Conservation (phyloP, 768 basidiomycete genomes). For the Russula sp. region DNA sequence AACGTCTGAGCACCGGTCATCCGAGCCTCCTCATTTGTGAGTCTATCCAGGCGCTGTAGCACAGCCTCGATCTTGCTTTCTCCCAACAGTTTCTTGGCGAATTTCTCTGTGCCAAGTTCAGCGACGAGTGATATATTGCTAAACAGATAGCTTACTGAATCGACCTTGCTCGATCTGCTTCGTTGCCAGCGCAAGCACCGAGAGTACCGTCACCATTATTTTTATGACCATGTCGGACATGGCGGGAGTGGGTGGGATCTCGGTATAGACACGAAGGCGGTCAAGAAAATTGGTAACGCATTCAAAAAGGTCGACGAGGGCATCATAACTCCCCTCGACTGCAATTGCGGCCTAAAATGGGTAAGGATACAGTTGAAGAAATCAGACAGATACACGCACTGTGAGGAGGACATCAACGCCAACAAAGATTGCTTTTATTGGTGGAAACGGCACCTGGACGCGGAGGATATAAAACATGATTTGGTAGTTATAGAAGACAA, state of each 20-base stretch:
- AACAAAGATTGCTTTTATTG: neutral
- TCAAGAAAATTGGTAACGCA: neutral
- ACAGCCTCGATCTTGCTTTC: too few species aligned
- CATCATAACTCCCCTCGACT: neutral
- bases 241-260: neutral
- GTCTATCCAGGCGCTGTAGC: too few species aligned
- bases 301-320: neutral
- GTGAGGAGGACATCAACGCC: neutral
- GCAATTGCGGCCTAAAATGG: neutral
- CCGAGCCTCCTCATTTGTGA: too few species aligned
- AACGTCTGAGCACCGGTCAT: too few species aligned
- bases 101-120: too few species aligned
- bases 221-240: too few species aligned
- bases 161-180: too few species aligned
- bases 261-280: neutral
- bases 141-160: too few species aligned
- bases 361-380: neutral
- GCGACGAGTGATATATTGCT: too few species aligned
- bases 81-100: too few species aligned
- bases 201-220: too few species aligned
- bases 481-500: neutral
- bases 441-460: neutral
- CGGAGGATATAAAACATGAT: neutral
- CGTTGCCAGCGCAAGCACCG: too few species aligned
- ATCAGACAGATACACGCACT: neutral